Evolutionary conservation across 305 asterid species (phyloP).

Genomic region (Fraxinus greggii): DNA sequence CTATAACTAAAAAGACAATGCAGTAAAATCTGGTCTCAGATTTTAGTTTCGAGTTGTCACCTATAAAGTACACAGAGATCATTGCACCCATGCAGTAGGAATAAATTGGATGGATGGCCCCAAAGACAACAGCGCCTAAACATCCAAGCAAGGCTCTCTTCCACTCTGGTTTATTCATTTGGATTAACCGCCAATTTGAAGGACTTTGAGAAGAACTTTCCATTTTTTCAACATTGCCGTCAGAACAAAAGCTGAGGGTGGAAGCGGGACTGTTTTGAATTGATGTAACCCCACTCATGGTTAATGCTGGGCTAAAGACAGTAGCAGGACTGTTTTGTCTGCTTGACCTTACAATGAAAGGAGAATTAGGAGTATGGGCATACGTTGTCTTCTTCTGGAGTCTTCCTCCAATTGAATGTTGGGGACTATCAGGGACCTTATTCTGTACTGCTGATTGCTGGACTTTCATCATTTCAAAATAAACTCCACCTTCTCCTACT

Average conservation of each 20-base stretch:
- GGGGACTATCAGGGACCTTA: conserved; percentile 15
- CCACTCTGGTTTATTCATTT: conserved; percentile 65
- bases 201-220: conserved; percentile 19
- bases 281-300: conserved; percentile 32
- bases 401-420: neutral
- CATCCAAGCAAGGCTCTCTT: conserved; percentile 54
- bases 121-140: conserved; percentile 43
- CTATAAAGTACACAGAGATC: conserved; percentile 49
- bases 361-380: conserved; percentile 16
- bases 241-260: conserved; percentile 27
- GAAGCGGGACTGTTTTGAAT: conserved; percentile 29
- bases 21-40: conserved; percentile 45
- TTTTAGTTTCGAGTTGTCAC: conserved; percentile 38
- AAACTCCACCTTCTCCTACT: conserved; percentile 39
- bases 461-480: conserved; percentile 50
- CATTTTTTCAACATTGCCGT: conserved; percentile 30
- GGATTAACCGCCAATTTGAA: conserved; percentile 44
- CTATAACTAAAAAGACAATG: conserved; percentile 40
- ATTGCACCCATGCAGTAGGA: conserved; percentile 67
- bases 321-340: conserved; percentile 41
- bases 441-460: conserved; percentile 40
- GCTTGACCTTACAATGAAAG: conserved; percentile 30
- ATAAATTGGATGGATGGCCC: conserved; percentile 53
- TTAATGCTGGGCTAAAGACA: conserved; percentile 38
- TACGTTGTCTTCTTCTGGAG: neutral